These are phyloP conservation scores for Eucalyptus paniculata DNA, from an alignment of 345 rosid species.

Conservation along the genomic window DNA sequence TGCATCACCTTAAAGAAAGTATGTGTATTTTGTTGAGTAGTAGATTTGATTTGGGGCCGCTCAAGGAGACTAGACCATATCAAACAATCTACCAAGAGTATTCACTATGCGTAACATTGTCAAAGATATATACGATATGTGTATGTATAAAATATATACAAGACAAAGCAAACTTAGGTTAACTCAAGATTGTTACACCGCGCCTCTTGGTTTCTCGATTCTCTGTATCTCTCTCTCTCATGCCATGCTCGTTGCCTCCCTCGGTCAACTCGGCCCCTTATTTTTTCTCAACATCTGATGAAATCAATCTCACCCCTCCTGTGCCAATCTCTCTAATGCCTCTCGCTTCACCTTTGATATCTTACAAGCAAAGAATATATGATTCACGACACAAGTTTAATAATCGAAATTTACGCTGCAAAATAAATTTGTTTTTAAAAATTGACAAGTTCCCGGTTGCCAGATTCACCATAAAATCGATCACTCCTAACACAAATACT, in stretches of 20 bases:
- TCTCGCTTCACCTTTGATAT: not conserved
- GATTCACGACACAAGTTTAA: not conserved
- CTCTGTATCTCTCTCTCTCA: too few relatives aligned
- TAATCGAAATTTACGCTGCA: not conserved
- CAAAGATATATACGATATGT: not conserved
- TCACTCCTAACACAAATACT: not conserved
- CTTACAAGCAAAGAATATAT: not conserved
- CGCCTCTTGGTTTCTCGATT: not conserved
- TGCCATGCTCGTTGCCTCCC: too few relatives aligned
- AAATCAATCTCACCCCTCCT: not conserved
- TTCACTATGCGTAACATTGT: not conserved
- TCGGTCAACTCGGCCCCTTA: not conserved
- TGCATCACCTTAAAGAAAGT: not conserved
- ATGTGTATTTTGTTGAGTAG: not conserved
- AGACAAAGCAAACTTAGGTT: not conserved
- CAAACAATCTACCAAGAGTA: not conserved
- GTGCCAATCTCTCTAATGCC: not conserved
- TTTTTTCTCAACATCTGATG: not conserved
- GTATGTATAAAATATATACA: not conserved
- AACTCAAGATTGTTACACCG: not conserved
- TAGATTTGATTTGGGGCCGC: not conserved
- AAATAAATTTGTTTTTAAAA: not conserved
- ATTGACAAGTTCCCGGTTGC: fast-evolving
- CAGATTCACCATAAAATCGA: not conserved
- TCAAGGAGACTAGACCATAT: not conserved